These are phyloP conservation scores for Coniochaeta sp. DNA, from an alignment of 2,329 filamentous ascomycete species.

Conservation along the genomic window DNA sequence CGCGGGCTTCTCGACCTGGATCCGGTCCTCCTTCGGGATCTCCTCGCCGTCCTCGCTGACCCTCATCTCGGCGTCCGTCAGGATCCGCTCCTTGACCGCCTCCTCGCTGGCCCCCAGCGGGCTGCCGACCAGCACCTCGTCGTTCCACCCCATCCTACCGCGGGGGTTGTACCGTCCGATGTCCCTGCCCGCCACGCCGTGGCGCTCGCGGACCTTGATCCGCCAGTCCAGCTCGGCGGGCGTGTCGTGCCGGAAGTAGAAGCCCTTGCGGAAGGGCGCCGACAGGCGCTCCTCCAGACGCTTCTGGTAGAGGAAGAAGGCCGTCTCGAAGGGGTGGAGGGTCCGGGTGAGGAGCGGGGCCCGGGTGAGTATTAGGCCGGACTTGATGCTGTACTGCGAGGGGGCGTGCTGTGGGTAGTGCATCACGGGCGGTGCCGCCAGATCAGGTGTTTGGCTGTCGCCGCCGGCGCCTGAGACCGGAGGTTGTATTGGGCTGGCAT, in stretches of 20 bases:
- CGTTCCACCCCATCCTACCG: conserved; percentile 72
- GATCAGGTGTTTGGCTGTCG: conserved; percentile 16
- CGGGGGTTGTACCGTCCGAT: conserved; percentile 65
- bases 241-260: conserved; percentile 92
- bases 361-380: conserved; percentile 77
- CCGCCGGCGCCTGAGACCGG: conserved; percentile 14
- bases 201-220: conserved; percentile 69
- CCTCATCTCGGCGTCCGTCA: conserved; percentile 66
- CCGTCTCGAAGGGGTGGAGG: conserved; percentile 80
- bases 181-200: conserved; percentile 70
- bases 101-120: conserved; percentile 52
- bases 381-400: conserved; percentile 40
- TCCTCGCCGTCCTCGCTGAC: conserved; percentile 54
- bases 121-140: conserved; percentile 77
- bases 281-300: conserved; percentile 89
- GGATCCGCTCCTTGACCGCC: conserved; percentile 57
- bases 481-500: conserved; percentile 14
- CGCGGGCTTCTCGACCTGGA: conserved; percentile 63
- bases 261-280: conserved; percentile 79
- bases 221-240: conserved; percentile 84
- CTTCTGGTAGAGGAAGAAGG: conserved; percentile 96
- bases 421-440: conserved; percentile 16
- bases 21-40: conserved; percentile 49
- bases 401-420: conserved; percentile 11
- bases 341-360: conserved; percentile 80